These are phyloP conservation scores for Iris macrosiphon DNA, from an alignment of 106 monocot species.

Conservation along the genomic window DNA sequence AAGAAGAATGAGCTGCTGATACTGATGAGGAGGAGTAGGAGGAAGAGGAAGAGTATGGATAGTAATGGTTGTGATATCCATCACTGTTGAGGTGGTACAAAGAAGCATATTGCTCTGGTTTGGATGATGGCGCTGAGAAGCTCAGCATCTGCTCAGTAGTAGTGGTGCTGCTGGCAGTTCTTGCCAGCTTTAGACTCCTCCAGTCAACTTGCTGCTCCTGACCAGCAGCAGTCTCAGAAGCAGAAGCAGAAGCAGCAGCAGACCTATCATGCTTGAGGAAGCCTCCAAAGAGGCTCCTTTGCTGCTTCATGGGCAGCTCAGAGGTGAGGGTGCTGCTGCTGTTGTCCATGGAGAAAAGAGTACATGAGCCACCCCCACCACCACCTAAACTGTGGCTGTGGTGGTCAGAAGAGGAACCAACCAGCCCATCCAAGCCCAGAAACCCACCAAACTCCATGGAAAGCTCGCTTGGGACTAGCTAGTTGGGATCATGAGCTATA, in stretches of 20 bases:
- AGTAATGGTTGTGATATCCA: slow-evolving; percentile 14
- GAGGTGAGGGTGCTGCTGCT: background rate
- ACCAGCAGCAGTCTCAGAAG: too few relatives aligned
- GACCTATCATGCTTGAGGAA: slow-evolving; percentile 33
- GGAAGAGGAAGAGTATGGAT: slow-evolving; percentile 6
- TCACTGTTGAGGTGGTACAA: slow-evolving; percentile 24
- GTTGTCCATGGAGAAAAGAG: slow-evolving; percentile 9
- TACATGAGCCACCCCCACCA: slow-evolving; percentile 8
- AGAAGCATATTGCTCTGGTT: slow-evolving; percentile 8
- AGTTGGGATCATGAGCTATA: slow-evolving; percentile 22
- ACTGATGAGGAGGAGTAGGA: background rate
- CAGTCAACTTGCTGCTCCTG: too few relatives aligned
- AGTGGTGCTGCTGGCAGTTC: too few relatives aligned
- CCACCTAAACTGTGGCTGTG: too few relatives aligned
- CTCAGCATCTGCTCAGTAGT: slow-evolving; percentile 86
- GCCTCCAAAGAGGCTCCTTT: slow-evolving; percentile 18
- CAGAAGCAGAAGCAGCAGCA: slow-evolving; percentile 21
- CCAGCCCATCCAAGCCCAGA: slow-evolving; percentile 34
- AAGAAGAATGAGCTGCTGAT: slow-evolving; percentile 6
- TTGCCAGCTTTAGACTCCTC: too few relatives aligned
- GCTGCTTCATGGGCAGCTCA: slow-evolving; percentile 8
- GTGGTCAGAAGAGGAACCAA: slow-evolving; percentile 26
- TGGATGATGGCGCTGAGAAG: slow-evolving; percentile 54
- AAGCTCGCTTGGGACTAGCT: background rate
- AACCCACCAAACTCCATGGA: slow-evolving; percentile 24